Conservation (phyloP, 768 basidiomycete genomes). For the Mycena vitilis region DNA sequence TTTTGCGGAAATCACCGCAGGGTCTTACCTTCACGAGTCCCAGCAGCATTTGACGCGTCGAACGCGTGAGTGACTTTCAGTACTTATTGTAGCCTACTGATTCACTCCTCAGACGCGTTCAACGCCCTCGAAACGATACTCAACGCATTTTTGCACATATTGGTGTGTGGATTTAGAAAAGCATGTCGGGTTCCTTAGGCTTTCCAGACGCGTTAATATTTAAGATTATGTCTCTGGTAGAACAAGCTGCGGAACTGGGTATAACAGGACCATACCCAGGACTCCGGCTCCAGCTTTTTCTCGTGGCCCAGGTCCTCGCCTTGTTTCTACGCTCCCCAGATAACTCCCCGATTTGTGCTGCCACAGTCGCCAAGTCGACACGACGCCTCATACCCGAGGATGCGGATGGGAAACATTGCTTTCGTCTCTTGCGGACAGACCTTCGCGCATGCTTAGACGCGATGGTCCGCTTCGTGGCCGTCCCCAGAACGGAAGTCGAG, state of each 20-base stretch:
- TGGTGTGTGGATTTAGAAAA: conserved; percentile 6
- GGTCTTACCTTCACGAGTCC: neutral
- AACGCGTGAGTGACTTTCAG: neutral
- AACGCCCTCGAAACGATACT: neutral
- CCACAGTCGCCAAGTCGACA: neutral
- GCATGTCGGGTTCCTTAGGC: neutral
- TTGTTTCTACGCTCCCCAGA: conserved; percentile 2
- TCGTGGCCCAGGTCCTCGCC: neutral
- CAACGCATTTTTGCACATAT: neutral
- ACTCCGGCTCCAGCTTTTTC: conserved; percentile 9
- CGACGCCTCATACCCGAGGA: neutral
- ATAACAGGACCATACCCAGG: neutral
- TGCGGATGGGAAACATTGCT: conserved; percentile 1
- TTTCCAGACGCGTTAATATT: neutral
- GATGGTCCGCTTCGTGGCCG: conserved; percentile 15
- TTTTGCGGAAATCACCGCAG: too few relatives aligned
- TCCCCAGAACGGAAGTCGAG: neutral
- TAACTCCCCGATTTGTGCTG: neutral
- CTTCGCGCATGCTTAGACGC: conserved; percentile 3
- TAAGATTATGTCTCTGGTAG: neutral
- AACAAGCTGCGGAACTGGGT: neutral
- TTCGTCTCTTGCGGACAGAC: conserved; percentile 6
- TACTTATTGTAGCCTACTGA: neutral
- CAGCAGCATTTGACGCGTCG: neutral
- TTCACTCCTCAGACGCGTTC: neutral